phyloP scores from a whole-genome alignment of 2,329 filamentous ascomycete genomes.

The Fusarium praegraminearum region DNA sequence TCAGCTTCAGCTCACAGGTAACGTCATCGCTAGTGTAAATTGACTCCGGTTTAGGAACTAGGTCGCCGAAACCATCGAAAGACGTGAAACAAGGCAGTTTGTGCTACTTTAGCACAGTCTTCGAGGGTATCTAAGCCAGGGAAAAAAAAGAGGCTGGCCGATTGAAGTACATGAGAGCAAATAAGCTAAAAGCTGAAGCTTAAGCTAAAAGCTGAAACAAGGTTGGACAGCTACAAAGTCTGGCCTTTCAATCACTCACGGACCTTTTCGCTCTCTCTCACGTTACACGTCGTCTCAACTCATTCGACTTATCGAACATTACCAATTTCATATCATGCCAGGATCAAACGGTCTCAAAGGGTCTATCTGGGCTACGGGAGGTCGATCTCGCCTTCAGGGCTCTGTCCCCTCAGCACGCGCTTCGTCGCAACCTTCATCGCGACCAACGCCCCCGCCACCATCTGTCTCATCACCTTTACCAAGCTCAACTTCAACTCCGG shows the following conservation, averaged over 20 bases:
- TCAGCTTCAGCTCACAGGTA: neutral
- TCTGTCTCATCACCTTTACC: constrained; percentile 2
- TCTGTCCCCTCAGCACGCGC: constrained; percentile 12
- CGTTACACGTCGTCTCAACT: neutral
- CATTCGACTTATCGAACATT: neutral
- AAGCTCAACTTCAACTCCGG: constrained; percentile 17
- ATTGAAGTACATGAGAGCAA: neutral
- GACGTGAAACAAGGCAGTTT: neutral
- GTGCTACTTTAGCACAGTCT: neutral
- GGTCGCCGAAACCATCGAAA: neutral
- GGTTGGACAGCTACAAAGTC: neutral
- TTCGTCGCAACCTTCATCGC: constrained; percentile 32
- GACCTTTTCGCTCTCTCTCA: neutral
- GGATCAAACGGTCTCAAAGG: constrained; percentile 33
- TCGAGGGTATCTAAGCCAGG: neutral
- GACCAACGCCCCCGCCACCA: constrained; percentile 5
- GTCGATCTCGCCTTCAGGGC: constrained; percentile 10
- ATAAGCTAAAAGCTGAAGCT: neutral
- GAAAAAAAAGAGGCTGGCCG: neutral
- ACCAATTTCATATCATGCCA: constrained; percentile 21
- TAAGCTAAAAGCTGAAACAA: neutral
- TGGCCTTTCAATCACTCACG: neutral
- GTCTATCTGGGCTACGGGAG: constrained; percentile 46
- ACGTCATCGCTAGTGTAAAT: neutral
- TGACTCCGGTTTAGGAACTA: neutral